These are phyloP conservation scores for Odontarrhena argentea DNA, from an alignment of 345 rosid genomes.

Conservation along the genomic window DNA sequence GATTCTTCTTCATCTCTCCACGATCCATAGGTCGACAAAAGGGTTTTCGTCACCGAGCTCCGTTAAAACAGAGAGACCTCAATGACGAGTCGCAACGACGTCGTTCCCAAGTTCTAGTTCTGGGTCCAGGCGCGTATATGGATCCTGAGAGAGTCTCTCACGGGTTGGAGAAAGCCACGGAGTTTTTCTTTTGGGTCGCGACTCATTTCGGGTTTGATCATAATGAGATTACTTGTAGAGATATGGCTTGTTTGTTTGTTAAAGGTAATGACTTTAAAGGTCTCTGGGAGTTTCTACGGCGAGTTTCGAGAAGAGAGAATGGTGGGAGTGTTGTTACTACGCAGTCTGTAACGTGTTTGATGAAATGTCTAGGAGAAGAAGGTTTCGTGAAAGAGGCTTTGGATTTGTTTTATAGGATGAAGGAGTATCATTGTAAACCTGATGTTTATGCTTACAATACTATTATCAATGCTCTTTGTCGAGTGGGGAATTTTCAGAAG, in stretches of 20 bases:
- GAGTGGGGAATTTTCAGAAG: slow-evolving; percentile 78
- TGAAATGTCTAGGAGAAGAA: slow-evolving; percentile 90
- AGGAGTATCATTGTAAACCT: slow-evolving; percentile 68
- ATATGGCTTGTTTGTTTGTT: slow-evolving; percentile 70
- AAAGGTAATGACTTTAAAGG: slow-evolving; percentile 56
- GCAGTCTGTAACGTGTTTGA: slow-evolving; percentile 75
- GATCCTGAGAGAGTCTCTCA: slow-evolving; percentile 56
- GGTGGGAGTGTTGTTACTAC: slow-evolving; percentile 47
- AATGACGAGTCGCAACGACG: slow-evolving; percentile 46
- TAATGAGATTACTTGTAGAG: slow-evolving; percentile 67
- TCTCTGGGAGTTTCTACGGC: slow-evolving; percentile 75
- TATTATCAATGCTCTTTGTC: slow-evolving; percentile 67
- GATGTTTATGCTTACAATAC: slow-evolving; percentile 82
- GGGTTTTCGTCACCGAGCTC: slow-evolving; percentile 72
- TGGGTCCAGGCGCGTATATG: slow-evolving; percentile 77
- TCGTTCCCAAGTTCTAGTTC: slow-evolving; percentile 44
- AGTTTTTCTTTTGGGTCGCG: slow-evolving; percentile 69
- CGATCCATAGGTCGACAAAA: slow-evolving; percentile 79
- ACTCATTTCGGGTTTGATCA: slow-evolving; percentile 53
- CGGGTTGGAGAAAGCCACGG: slow-evolving; percentile 64
- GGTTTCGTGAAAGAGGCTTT: slow-evolving; percentile 77
- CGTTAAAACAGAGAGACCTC: slow-evolving; percentile 65
- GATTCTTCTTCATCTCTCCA: slow-evolving; percentile 67
- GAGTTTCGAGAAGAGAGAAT: slow-evolving; percentile 48
- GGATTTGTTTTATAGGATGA: slow-evolving; percentile 70